Base-by-base conservation (phyloP, 2,329 filamentous ascomycete species). In the Colletotrichum kahawae region DNA sequence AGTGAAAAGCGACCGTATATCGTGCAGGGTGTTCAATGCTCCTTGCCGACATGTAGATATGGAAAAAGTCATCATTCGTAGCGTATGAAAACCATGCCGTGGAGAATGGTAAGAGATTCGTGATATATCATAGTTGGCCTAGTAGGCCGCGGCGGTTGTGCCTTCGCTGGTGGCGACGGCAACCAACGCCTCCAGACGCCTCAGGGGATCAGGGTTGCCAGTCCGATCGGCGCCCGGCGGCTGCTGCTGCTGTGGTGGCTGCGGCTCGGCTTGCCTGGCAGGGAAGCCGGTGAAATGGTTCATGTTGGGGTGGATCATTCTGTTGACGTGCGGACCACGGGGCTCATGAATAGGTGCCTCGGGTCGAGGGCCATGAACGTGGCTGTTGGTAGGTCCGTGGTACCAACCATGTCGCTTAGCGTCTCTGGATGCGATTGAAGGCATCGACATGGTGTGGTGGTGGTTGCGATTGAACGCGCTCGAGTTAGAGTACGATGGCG, bases 371-470 rank as follows among this genome's bases (percentile, higher is more conserved):
- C 72, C 72, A 18, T 74, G 74, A 7, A 70, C 38, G 48, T 85
- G 84, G 4, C 82, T 80, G 1, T 83, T 80, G 14, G 84, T 80
- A 0, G 88, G 88, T 1, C 88, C 88, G 54, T 94, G 91, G 79
- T 95, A 95, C 93, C 93, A 95, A 2, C 89, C 94, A 74, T 93
- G 92, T 4, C 94, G 90, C 80, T 94, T 94, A 34, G 85, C 86
- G 77, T 91, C 92, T 10, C 91, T 88, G 1, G 90, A 91, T 12
- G 88, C 85, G 38, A 89, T 84, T 0, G 87, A 86, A 1, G 91
- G 91, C 2, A 91, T 90, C 5, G 91, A 92, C 84, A 91, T 88
- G 18, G 90, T 91, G 72, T 92, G 88, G 43, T 92, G 90, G 71
- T 91, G 90, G 27, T 57, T 69, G 27, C 76, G 68, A 24, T 8